Evolutionary conservation across 306 rosid genomes (phyloP).

Genomic region (Abrus pulchellus): DNA sequence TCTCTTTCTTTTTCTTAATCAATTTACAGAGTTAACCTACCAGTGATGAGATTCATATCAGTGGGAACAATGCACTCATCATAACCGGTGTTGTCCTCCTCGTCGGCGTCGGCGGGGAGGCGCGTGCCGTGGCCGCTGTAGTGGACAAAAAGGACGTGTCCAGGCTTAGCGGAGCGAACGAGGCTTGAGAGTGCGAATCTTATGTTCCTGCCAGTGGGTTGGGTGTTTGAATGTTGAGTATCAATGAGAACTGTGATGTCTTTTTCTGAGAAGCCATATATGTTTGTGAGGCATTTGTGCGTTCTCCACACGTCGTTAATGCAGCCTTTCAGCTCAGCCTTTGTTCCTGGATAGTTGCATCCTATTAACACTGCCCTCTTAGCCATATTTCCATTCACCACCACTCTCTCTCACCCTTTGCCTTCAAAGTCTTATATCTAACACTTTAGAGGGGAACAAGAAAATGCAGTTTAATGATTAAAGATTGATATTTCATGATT

Average conservation of each 20-base stretch:
- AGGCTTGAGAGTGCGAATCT: slow-evolving; percentile 59
- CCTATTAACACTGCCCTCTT: slow-evolving; percentile 86
- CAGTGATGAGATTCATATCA: slow-evolving; percentile 90
- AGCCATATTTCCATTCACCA: slow-evolving; percentile 50
- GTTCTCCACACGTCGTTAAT: slow-evolving; percentile 78
- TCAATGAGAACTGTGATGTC: slow-evolving; percentile 56
- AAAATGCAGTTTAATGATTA: not conserved
- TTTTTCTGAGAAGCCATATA: slow-evolving; percentile 63
- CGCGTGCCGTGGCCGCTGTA: slow-evolving; percentile 92
- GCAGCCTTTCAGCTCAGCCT: slow-evolving; percentile 84
- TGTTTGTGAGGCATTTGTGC: slow-evolving; percentile 60
- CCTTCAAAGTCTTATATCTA: not conserved
- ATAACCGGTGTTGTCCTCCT: slow-evolving; percentile 78
- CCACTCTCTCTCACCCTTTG: not conserved
- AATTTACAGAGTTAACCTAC: slow-evolving; percentile 56
- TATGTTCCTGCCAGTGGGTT: slow-evolving; percentile 80
- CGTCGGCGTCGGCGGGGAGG: slow-evolving; percentile 81
- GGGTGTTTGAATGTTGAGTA: slow-evolving; percentile 49
- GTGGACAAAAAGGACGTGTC: slow-evolving; percentile 73
- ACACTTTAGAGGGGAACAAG: not conserved
- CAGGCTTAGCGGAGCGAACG: slow-evolving; percentile 58
- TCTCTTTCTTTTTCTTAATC: too few species aligned
- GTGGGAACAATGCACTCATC: slow-evolving; percentile 91
- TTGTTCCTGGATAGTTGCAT: slow-evolving; percentile 79
- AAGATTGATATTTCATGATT: too few species aligned